Evolutionary conservation across 2,329 filamentous ascomycete species (phyloP).

Genomic region (Microdochium paspali): DNA sequence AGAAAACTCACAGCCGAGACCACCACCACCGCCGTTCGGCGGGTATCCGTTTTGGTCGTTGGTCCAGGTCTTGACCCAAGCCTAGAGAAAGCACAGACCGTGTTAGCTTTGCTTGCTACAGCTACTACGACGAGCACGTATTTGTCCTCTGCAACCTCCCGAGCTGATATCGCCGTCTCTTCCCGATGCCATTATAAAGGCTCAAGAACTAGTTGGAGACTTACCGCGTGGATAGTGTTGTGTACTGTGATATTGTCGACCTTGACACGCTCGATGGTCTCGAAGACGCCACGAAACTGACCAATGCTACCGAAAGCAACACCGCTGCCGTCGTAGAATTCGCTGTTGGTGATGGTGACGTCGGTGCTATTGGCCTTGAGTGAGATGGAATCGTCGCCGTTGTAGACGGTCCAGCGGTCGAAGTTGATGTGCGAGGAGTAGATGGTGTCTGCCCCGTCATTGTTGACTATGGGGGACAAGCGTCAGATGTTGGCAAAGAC

Average conservation of each 20-base stretch:
- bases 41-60: conserved; percentile 30
- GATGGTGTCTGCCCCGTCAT: conserved; percentile 20
- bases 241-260: conserved; percentile 27
- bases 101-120: not conserved
- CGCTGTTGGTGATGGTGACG: conserved; percentile 24
- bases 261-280: conserved; percentile 30
- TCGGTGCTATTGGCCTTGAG: conserved; percentile 15
- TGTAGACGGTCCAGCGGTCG: conserved; percentile 15
- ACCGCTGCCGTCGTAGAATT: conserved; percentile 29
- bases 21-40: conserved; percentile 39
- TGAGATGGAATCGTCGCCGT: conserved; percentile 13
- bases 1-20: conserved; percentile 25
- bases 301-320: conserved; percentile 38
- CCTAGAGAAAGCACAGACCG: conserved; percentile 1
- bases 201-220: not conserved
- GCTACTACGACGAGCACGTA: no score
- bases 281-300: conserved; percentile 31
- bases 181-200: not conserved
- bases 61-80: conserved; percentile 40
- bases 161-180: no score
- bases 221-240: conserved; percentile 25
- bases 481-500: no score
- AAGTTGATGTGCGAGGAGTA: conserved; percentile 13
- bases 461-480: no score
- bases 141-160: no score